A percentile compares a stretch with the other conserved stretches of the same genome.
Conservation (phyloP, 495 filamentous ascomycete species). For the Penicillium ochrochloron region DNA sequence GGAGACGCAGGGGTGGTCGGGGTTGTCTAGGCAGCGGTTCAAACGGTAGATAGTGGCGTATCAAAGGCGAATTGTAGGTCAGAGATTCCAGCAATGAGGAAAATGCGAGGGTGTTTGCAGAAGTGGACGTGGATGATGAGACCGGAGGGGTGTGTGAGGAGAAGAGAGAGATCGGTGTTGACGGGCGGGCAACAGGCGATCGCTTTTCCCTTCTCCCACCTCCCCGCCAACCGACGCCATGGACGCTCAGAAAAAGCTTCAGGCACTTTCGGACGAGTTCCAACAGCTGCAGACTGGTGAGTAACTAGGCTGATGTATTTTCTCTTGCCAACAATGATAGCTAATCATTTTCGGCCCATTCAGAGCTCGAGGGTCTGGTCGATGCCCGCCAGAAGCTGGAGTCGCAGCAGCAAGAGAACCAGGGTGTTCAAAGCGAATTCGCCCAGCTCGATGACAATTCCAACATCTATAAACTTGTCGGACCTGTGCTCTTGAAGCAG, state of each 20-base stretch:
- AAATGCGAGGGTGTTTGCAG: constrained; percentile 12
- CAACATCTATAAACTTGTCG: constrained; percentile 93
- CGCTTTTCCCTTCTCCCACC: constrained; percentile 33
- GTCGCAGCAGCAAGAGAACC: constrained; percentile 91
- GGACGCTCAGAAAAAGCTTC: constrained; percentile 69
- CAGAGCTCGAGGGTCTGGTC: constrained; percentile 78
- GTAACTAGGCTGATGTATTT: background rate
- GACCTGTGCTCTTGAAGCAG: constrained; percentile 92
- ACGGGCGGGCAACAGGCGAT: constrained; percentile 34
- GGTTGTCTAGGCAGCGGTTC: constrained; percentile 24
- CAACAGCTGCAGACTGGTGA: constrained; percentile 82
- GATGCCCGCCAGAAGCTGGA: constrained; percentile 90
- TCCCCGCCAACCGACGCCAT: constrained; percentile 42
- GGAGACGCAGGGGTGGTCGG: constrained; percentile 22
- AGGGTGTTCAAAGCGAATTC: constrained; percentile 92
- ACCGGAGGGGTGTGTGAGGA: constrained; percentile 21
- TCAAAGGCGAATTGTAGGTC: background rate
- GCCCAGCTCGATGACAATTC: constrained; percentile 73
- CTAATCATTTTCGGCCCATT: constrained; percentile 19
- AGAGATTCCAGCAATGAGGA: constrained; percentile 4
- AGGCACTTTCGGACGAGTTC: constrained; percentile 84
- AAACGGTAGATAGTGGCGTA: constrained; percentile 12
- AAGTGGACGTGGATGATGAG: constrained; percentile 22
- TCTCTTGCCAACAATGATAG: background rate
- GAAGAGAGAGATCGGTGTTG: constrained; percentile 29